These are phyloP conservation scores for Epichloe sp. DNA, from an alignment of 2,329 filamentous ascomycete species.

Conservation along the genomic window DNA sequence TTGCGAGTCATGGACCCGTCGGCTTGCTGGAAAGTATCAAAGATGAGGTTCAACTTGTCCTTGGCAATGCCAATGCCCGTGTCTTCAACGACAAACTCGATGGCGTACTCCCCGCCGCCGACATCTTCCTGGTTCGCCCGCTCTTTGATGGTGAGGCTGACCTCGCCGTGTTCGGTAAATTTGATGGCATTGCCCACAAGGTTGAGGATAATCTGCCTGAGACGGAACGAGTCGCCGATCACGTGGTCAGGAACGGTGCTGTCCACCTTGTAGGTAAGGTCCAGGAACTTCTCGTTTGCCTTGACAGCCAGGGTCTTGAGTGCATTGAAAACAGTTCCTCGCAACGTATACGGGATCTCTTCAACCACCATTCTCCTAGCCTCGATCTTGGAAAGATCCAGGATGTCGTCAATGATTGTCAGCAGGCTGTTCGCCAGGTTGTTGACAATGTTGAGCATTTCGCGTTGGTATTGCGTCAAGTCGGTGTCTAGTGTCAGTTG, in stretches of 20 bases:
- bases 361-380: conserved; percentile 97
- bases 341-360: conserved; percentile 88
- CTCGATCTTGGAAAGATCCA: conserved; percentile 72
- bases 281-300: conserved; percentile 89
- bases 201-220: conserved; percentile 94
- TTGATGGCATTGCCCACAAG: conserved; percentile 98
- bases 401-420: conserved; percentile 85
- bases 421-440: conserved; percentile 90
- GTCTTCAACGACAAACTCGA: conserved; percentile 91
- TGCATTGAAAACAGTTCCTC: conserved; percentile 92
- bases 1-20: conserved; percentile 93
- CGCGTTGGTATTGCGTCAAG: conserved; percentile 84
- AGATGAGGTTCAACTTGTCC: conserved; percentile 93
- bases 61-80: conserved; percentile 93
- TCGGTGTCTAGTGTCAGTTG: conserved; percentile 92
- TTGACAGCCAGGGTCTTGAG: conserved; percentile 94
- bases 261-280: conserved; percentile 86
- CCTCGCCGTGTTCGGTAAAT: conserved; percentile 93
- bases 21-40: conserved; percentile 97
- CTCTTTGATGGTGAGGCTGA: conserved; percentile 79
- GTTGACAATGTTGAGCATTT: conserved; percentile 98
- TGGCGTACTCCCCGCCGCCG: conserved; percentile 67
- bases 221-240: conserved; percentile 88
- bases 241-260: conserved; percentile 90
- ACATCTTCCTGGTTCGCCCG: conserved; percentile 49